Conservation (phyloP, 2,329 filamentous ascomycete species). For the Bertia moriformis region DNA sequence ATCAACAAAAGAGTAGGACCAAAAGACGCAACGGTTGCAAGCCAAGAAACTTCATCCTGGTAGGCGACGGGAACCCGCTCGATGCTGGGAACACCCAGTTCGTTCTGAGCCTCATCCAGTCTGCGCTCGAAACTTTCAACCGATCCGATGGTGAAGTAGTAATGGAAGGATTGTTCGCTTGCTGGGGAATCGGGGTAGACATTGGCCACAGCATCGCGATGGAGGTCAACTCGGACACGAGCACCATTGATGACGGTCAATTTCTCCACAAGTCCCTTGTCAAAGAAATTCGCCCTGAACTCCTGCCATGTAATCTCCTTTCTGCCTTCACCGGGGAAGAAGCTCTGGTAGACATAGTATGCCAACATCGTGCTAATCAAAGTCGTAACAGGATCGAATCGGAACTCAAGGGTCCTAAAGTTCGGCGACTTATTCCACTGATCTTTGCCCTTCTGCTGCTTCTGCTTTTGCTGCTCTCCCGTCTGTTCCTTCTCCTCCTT, state of each 20-base stretch:
- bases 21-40: conserved; percentile 61
- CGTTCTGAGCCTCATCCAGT: conserved; percentile 74
- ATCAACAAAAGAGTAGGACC: conserved; percentile 79
- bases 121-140: conserved; percentile 83
- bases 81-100: conserved; percentile 70
- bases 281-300: conserved; percentile 80
- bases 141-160: conserved; percentile 92
- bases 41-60: conserved; percentile 59
- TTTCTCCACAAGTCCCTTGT: conserved; percentile 91
- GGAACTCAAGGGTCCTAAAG: conserved; percentile 5
- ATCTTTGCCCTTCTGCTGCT: conserved; percentile 19
- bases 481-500: neutral
- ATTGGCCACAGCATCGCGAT: conserved; percentile 65
- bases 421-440: conserved; percentile 13
- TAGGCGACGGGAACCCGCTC: conserved; percentile 92
- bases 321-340: conserved; percentile 36
- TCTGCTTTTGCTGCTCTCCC: conserved; percentile 4
- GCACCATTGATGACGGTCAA: conserved; percentile 53
- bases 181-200: conserved; percentile 61
- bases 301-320: conserved; percentile 97
- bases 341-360: conserved; percentile 46
- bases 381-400: conserved; percentile 8
- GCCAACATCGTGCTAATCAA: conserved; percentile 46
- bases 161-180: conserved; percentile 42
- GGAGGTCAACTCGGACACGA: neutral